Conservation (phyloP, 208 protist genomes). For the Leishmania mexicana region DNA sequence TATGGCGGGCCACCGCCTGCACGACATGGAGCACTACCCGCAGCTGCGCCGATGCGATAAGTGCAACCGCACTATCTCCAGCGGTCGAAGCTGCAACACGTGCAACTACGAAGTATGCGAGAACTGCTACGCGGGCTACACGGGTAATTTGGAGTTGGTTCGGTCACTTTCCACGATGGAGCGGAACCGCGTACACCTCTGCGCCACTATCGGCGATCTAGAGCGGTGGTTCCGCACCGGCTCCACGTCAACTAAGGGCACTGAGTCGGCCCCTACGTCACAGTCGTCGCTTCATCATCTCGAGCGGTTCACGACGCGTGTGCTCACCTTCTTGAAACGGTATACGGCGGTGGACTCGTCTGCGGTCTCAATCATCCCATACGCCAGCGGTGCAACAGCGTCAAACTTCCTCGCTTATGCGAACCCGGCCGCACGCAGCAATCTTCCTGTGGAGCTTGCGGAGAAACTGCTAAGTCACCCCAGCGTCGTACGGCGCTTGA, state of each 20-base stretch:
- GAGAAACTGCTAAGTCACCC: constrained; percentile 42
- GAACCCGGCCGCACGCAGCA: not conserved
- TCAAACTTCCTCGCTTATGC: not conserved
- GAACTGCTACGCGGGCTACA: constrained; percentile 50
- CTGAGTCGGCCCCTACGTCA: constrained; percentile 63
- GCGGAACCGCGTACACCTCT: constrained; percentile 66
- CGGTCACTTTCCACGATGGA: constrained; percentile 16
- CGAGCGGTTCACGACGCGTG: constrained; percentile 52
- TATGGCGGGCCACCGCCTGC: constrained; percentile 57
- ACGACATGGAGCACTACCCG: constrained; percentile 17
- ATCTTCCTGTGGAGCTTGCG: constrained; percentile 15
- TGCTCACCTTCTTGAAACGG: constrained; percentile 51
- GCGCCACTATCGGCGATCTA: constrained; percentile 75
- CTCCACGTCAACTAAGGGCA: constrained; percentile 70
- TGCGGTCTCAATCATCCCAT: not conserved
- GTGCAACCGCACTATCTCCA: constrained; percentile 33
- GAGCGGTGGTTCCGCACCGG: constrained; percentile 86
- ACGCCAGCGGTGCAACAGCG: constrained; percentile 4
- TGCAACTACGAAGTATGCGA: constrained; percentile 70
- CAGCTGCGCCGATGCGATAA: constrained; percentile 36
- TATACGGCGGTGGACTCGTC: constrained; percentile 1
- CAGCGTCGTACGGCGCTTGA: constrained; percentile 28
- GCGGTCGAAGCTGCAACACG: constrained; percentile 46
- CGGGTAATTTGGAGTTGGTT: constrained; percentile 39
- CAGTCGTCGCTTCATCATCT: constrained; percentile 60